Conservation (phyloP, 192 early-diverging fungal genomes). For the Ambispora gerdemannii region DNA sequence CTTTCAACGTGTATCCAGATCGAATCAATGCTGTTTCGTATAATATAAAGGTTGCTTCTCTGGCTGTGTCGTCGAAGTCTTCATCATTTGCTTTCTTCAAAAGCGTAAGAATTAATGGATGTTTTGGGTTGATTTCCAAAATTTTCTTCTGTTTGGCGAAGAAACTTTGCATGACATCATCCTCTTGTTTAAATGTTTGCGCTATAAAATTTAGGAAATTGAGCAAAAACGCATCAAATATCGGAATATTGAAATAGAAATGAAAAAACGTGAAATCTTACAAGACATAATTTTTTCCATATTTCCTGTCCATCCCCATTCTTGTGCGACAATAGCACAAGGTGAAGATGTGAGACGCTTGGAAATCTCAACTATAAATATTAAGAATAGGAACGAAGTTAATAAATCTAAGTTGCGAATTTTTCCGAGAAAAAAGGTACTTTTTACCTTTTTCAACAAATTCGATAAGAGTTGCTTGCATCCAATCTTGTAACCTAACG, state of each 20-base stretch:
- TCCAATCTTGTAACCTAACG: conserved; percentile 57
- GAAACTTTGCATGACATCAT: conserved; percentile 48
- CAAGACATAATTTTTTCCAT: conserved; percentile 59
- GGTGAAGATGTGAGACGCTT: conserved; percentile 76
- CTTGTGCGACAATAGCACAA: conserved; percentile 63
- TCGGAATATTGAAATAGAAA: not conserved
- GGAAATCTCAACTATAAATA: conserved; percentile 57
- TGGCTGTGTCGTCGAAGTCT: conserved; percentile 44
- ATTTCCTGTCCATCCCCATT: conserved; percentile 62
- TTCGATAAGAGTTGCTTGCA: conserved; percentile 46
- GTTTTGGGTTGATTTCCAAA: conserved; percentile 66
- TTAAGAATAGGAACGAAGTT: conserved; percentile 31
- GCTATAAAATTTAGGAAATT: conserved; percentile 29
- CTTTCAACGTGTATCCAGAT: conserved; percentile 59
- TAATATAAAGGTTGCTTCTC: conserved; percentile 50
- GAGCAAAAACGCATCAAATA: too few species aligned
- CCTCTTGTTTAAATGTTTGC: conserved; percentile 51
- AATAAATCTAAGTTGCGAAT: conserved; percentile 2
- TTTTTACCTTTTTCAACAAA: conserved; percentile 46
- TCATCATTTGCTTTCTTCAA: conserved; percentile 50
- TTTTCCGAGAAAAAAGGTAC: not conserved
- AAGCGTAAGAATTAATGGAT: conserved; percentile 57
- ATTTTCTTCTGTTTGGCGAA: conserved; percentile 59
- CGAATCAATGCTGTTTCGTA: conserved; percentile 65
- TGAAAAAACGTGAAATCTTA: not conserved